Base-by-base conservation (phyloP, 306 rosid species). In the Ceratonia siliqua region DNA sequence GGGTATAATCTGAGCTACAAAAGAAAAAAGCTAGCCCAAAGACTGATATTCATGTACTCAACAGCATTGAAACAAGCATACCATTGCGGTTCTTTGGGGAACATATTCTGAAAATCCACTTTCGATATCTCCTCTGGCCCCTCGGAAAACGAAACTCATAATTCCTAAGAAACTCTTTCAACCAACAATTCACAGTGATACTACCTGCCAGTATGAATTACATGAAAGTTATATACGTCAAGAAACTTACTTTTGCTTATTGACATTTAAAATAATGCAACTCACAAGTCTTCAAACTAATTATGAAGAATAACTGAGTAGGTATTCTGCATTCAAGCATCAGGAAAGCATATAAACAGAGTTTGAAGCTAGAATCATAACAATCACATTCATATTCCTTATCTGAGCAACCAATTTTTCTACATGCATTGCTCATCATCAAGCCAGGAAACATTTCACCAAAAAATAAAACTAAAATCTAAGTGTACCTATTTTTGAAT, bases 141-240 rank as follows among this genome's bases (percentile, higher is more conserved):
- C 93, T 63, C 96, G 87, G 77, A 88, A 90, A 68, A 80, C 83
- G 73, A 84, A 88, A 86, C 93, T 88, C 96, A 88, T 86, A 38
- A 61, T 68, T 69, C 73, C 73, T 70, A 74, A 50, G 39, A 18
- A 59, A 49, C 62, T 58, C 64, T 52, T 63, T 25, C 79, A 36
- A 63, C 59, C 11, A n/a, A 48, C 64, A 63, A 36, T 24, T 45
- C 24, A 30, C 20, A 49, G 20, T 49, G 50, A 24, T 22, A 52
- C 62, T 45, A 38, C 66, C 84, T 84, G 85, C 62, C 8, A 71
- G 20, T 9, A 56, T 46, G 61, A 11, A 21, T 42, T 22, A 54
- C 27, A 74, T 20, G 28, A 59, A 66, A 68, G 61, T 49, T 22
- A 68, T 43, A 50, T 52, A n/a, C 15, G 20, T 80, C 59, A 39